Base-by-base conservation (phyloP, 257 asterid genomes). In the Orobanche coerulescens region DNA sequence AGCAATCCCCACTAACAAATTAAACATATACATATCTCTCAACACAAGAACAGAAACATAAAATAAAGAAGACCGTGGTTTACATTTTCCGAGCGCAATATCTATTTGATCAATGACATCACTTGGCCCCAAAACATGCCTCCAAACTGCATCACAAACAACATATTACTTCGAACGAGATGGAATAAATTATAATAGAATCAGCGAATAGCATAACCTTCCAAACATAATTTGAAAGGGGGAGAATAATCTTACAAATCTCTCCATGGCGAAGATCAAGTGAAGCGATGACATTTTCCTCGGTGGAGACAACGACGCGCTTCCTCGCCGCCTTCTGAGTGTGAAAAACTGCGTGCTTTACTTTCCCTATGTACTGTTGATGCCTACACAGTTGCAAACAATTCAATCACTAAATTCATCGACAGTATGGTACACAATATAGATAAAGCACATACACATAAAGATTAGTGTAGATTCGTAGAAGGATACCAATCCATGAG, bases 191-290 rank as follows among this genome's bases (percentile, higher is more conserved):
- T 25, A 57, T 31, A 62, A 31, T 37, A 34, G 31, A 6, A 16
- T 24, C 48, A 50, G 50, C 26, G 34, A 25, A 44, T 28, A 37
- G 13, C 54, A 36, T 33, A 48, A 52, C 19, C 10, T n/a, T 1
- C 24, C 6, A 49, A 42, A n/a, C 24, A 4, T 52, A 54, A 19
- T 25, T 10, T n/a, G 18, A 46, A 12, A 4, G 3, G 5, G 39
- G 13, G 4, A 24, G 42, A 22, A 22, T 4, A 31, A 71, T 6
- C 96, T 75, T 40, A 92, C 98, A 92, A 73, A 92, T 86, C 76
- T 92, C 86, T 42, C 97, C 98, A 19, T 79, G 97, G 26, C 98
- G 98, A 78, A 92, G 96, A 84, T 92, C 98, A 69, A 92, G 97
- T 2, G 98, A 85, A 1, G 98, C 90, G 30, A 92, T 79, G 18